Percentiles rank a stretch among this genome's conserved stretches.
Evolutionary conservation across 768 basidiomycete species (phyloP).

Genomic region (Tylopilus vinaceipallidus): DNA sequence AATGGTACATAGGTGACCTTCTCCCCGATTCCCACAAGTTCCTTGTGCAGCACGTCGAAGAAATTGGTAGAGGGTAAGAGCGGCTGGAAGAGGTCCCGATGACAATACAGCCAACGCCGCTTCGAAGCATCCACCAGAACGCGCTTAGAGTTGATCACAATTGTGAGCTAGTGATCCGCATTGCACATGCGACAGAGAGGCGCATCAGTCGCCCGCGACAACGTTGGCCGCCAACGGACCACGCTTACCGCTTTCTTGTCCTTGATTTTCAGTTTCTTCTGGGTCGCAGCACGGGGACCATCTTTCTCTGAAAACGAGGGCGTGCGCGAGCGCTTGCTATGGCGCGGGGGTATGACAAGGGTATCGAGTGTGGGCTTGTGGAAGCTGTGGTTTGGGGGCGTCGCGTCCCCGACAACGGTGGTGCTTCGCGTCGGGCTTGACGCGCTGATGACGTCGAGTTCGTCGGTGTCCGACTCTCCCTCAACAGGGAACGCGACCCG

Average conservation of each 20-base stretch:
- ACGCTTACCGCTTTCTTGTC: slow-evolving; percentile 41
- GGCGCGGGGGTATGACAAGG: slow-evolving; percentile 11
- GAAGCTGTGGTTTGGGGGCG: slow-evolving; percentile 16
- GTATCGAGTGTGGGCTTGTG: slow-evolving; percentile 1
- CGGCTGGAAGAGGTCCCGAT: slow-evolving; percentile 45
- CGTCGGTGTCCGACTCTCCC: slow-evolving; percentile 21
- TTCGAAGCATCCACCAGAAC: slow-evolving; percentile 40
- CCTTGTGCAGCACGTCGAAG: slow-evolving; percentile 36
- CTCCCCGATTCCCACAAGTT: slow-evolving; percentile 28
- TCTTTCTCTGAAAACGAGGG: slow-evolving; percentile 4
- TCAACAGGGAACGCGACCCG: slow-evolving; percentile 11
- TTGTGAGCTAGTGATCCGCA: slow-evolving; percentile 37
- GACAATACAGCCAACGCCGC: slow-evolving; percentile 45
- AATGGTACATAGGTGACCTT: slow-evolving; percentile 34
- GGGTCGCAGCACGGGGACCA: not conserved
- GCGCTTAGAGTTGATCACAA: slow-evolving; percentile 36
- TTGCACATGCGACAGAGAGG: not conserved
- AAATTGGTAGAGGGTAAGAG: slow-evolving; percentile 44
- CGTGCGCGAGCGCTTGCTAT: slow-evolving; percentile 20
- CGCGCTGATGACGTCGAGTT: slow-evolving; percentile 28
- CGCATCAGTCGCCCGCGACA: not conserved
- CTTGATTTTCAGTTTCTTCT: slow-evolving; percentile 34
- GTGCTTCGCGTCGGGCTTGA: slow-evolving; percentile 28
- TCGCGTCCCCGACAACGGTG: slow-evolving; percentile 28
- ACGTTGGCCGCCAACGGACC: not conserved